Percentiles rank a stretch among this genome's conserved stretches.
Conservation (phyloP, 1,284 basidiomycete genomes). For the Thelephora terrestris region DNA sequence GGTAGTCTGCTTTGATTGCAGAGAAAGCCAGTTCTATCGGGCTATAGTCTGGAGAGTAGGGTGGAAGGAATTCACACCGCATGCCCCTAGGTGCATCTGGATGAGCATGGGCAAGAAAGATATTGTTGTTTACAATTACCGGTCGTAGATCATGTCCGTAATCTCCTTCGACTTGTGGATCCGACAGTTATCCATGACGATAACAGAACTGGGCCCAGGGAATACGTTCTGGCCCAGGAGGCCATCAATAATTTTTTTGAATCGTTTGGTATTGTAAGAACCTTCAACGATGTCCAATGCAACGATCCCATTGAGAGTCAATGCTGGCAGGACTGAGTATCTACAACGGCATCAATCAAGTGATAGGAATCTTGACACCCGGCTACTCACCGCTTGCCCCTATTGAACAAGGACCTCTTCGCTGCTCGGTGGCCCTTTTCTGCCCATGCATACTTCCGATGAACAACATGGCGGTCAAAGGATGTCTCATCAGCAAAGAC, state of each 20-base stretch:
- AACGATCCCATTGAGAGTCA: slow-evolving; percentile 5
- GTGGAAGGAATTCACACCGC: slow-evolving; percentile 3
- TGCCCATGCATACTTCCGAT: no score
- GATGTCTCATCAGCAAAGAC: no score
- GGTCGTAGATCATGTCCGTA: slow-evolving; percentile 7
- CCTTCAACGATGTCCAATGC: slow-evolving; percentile 6
- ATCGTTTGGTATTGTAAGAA: neutral
- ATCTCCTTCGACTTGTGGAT: slow-evolving; percentile 17
- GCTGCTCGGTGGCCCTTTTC: no score
- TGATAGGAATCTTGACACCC: no score
- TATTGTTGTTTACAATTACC: neutral
- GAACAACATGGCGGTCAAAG: no score
- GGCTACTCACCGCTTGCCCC: no score
- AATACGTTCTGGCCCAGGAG: slow-evolving; percentile 13
- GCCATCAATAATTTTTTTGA: slow-evolving; percentile 1
- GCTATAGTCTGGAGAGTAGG: slow-evolving; percentile 5
- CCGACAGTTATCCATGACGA: slow-evolving; percentile 23
- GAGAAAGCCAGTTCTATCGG: slow-evolving; percentile 6
- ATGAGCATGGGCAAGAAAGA: neutral
- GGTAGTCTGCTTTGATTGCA: slow-evolving; percentile 3
- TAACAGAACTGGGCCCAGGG: slow-evolving; percentile 18
- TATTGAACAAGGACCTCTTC: no score
- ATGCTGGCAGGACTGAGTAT: slow-evolving; percentile 5
- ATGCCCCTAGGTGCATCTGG: no score
- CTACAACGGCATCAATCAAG: no score